Evolutionary conservation across 169 alveolate genomes (phyloP), one percentile per base, ranked within the genome.

Genomic region (Cryptosporidium ryanae): DNA sequence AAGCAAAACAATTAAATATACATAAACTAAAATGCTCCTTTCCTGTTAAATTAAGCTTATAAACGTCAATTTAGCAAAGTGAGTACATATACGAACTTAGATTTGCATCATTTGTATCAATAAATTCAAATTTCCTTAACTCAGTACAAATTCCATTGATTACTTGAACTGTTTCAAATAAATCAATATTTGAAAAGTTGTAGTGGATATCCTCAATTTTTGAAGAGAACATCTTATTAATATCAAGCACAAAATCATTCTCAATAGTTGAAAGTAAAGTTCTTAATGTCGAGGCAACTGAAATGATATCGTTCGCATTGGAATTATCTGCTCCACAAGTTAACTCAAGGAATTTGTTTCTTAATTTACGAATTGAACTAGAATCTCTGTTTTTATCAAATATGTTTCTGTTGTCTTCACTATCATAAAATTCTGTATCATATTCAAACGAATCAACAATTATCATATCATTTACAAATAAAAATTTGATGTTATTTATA

Each of bases 261-360:
- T 23, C 83, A 55, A 68, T 68, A 0, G 50, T 21, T 23, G 83
- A 23, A 29, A 49, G 25, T 15, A 68, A 54, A 13, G 50, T 50
- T 31, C 55, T 54, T 10, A 68, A 18, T 31, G 83, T 68, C 0
- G 83, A 68, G 32, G 66, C 83, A 7, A 68, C 67, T 21, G 83
- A 15, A 8, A 68, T 52, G 54, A 68, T 68, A 21, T 68, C 83
- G 43, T 68, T 68, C 8, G 50, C 83, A 23, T 68, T 34, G 38
- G 29, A 44, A 31, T 29, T 8, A 10, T 50, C 55, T 0, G 29
- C 38, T 18, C 8, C 31, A 18, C 83, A 68, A n/a, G 44, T 34
- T 5, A 31, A 27, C 13, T 64, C 66, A 1, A 68, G 38, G 38
- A 52, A 12, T 18, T 68, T 64, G 17, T 34, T 49, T 8, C 13